Base-by-base conservation (phyloP, 176 grass and related monocot genomes). In the Rhynchospora tenuis region DNA sequence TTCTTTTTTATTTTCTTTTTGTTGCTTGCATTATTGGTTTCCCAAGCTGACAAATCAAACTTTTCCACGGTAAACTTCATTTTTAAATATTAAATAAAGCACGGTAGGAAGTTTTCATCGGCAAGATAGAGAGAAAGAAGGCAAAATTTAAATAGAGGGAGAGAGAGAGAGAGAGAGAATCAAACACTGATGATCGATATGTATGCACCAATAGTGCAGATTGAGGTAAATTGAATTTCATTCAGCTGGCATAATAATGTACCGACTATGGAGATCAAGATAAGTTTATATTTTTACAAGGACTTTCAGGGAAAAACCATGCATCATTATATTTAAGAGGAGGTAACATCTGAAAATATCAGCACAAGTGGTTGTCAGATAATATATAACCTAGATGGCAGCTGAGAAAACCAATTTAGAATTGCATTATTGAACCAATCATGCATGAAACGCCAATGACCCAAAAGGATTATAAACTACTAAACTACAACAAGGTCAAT, bases 381-480 rank as follows among this genome's bases (percentile, higher is more conserved):
- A 71, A 71, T 50, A 26, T 73, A 24, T 73, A 73, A 73, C 10
- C 20, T 50, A 50, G 43, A 72, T 72, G 44, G 43, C 8, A 72
- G 9, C n/a, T 71, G 16, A 71, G 3, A 24, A n/a, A 48, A 44
- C 42, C 70, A 51, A 74, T 74, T 26, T 74, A 51, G n/a, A 75
- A 75, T 54, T 75, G 73, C 47, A 76, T 76, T 76, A 76, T 76
- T 76, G 47, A 76, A 55, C 12, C 72, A 54, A 75, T 75, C 47
- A 75, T 52, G 46, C 23, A 52, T 54, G 23, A 54, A 54, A 46
- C 46, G 3, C 23, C 46, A 54, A 75, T 27, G 48, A 54, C 22
- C 28, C 72, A 54, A 75, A 10, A n/a, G 47, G 19, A 76, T 76
- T 29, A 76, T 2, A 76, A 54, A 76, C 46, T 54, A 76, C 7